These are phyloP conservation scores for Moringa oleifera DNA, from an alignment of 345 rosid species.

Conservation along the genomic window DNA sequence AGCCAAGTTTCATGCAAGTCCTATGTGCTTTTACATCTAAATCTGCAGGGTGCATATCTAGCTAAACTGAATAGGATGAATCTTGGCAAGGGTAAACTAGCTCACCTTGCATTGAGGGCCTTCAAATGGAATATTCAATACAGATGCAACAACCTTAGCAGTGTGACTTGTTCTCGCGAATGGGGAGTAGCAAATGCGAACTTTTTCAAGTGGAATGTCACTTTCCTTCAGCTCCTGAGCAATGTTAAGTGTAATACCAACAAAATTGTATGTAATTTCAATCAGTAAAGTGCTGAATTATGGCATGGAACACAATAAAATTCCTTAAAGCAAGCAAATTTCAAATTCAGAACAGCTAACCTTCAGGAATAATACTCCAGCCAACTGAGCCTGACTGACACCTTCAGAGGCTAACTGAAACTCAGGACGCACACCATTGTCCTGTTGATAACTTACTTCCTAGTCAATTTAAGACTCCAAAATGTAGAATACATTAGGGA, in stretches of 20 bases:
- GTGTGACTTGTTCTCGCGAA: constrained; percentile 87
- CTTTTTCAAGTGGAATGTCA: constrained; percentile 44
- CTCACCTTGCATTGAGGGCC: constrained; percentile 75
- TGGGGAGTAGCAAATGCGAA: constrained; percentile 87
- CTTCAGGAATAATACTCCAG: constrained; percentile 68
- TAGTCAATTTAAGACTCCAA: neutral
- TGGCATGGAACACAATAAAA: neutral
- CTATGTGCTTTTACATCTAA: no score
- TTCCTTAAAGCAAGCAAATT: neutral
- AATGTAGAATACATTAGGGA: neutral
- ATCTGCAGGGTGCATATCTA: neutral
- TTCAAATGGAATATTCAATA: constrained; percentile 57
- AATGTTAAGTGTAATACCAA: neutral
- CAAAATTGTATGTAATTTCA: neutral
- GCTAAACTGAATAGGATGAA: neutral
- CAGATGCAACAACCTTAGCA: constrained; percentile 64
- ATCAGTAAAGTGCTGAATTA: neutral
- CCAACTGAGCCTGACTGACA: constrained; percentile 62
- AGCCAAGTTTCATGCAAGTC: no score
- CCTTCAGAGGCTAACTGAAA: constrained; percentile 73
- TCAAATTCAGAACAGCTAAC: constrained; percentile 18
- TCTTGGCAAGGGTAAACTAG: neutral
- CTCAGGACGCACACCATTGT: constrained; percentile 63
- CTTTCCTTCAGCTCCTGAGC: constrained; percentile 69
- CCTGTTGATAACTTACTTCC: constrained; percentile 30